A percentile compares a stretch with the other conserved stretches of the same genome.
phyloP scores from a whole-genome alignment of 139 green algal genomes.

The Chara braunii region DNA sequence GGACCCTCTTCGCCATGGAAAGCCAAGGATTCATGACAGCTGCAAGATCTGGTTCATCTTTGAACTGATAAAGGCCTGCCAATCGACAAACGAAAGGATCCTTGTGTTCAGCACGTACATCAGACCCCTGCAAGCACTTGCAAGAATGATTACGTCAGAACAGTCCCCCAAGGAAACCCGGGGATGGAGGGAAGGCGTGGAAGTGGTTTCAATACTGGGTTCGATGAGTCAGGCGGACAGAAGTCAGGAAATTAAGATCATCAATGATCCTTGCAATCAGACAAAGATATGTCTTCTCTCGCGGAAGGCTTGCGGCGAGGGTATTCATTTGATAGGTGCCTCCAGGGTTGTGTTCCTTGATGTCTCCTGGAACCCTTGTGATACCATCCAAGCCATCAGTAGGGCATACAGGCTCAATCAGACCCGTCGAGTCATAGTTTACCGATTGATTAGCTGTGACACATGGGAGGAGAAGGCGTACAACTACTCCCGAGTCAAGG shows the following conservation, averaged over 20 bases:
- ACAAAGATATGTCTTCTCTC: background rate
- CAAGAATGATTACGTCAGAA: too few relatives aligned
- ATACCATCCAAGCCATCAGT: background rate
- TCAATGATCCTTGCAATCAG: background rate
- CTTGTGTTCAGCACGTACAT: too few relatives aligned
- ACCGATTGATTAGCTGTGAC: slow-evolving; percentile 5
- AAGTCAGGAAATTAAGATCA: background rate
- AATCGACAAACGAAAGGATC: too few relatives aligned
- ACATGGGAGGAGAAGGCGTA: too few relatives aligned
- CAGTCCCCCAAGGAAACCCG: too few relatives aligned
- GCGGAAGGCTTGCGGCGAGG: slow-evolving; percentile 3
- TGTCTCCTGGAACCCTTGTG: background rate
- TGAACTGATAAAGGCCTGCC: too few relatives aligned
- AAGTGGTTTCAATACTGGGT: background rate
- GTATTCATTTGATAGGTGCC: background rate
- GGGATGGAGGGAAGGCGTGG: background rate
- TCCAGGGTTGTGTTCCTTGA: slow-evolving; percentile 4
- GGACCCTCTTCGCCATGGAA: too few relatives aligned
- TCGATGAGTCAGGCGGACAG: background rate
- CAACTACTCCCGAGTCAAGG: too few relatives aligned
- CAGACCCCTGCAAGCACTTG: too few relatives aligned
- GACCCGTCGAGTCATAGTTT: background rate
- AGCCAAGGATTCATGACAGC: too few relatives aligned
- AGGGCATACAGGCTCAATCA: background rate
- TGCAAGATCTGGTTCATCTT: too few relatives aligned